Evolutionary conservation across 345 rosid species (phyloP), one percentile per base, ranked within the genome.

Genomic region (Populus euphratica): DNA sequence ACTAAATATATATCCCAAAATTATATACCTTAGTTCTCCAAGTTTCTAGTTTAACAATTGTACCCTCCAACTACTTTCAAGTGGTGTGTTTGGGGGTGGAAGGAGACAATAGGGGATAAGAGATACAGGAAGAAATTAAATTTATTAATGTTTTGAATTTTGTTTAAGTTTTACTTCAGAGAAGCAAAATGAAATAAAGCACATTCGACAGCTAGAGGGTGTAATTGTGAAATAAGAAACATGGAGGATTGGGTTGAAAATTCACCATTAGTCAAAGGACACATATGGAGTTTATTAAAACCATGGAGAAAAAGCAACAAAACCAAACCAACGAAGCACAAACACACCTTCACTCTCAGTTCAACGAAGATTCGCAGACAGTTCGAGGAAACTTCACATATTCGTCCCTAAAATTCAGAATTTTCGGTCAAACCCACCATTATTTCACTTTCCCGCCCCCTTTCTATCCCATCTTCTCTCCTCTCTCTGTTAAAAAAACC

Each of bases 351-450:
- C n/a, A 39, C 59, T 5, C 13, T 10, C 56, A 39, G 38, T 54
- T 13, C 29, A 25, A n/a, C 72, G 79, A 80, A 80, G 65, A 80
- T 80, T 75, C 79, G 17, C 23, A 10, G 78, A 39, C 78, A 18
- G 33, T 80, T 80, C 83, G 38, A 10, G 25, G 83, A 80, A 80
- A 65, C 61, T 75, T 80, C 75, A 66, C 38, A 69, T 7, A 74
- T 74, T 59, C 63, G 29, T 9, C 5, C 29, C 29, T 59, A 21
- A 59, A 23, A n/a, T 20, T 59, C 63, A n/a, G 63, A 23, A 9
- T 31, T 31, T n/a, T 56, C 65, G 6, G 39, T 61, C 70, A 25
- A 67, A 69, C 43, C 11, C 47, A 0, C 72, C 74, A 43, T 73
- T 12, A 52, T 69, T 54, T 23, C 41, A 38, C 31, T 70, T 74